Evolutionary conservation across 139 green algal genomes (phyloP).

Genomic region (Auxenochlorella protothecoides): DNA sequence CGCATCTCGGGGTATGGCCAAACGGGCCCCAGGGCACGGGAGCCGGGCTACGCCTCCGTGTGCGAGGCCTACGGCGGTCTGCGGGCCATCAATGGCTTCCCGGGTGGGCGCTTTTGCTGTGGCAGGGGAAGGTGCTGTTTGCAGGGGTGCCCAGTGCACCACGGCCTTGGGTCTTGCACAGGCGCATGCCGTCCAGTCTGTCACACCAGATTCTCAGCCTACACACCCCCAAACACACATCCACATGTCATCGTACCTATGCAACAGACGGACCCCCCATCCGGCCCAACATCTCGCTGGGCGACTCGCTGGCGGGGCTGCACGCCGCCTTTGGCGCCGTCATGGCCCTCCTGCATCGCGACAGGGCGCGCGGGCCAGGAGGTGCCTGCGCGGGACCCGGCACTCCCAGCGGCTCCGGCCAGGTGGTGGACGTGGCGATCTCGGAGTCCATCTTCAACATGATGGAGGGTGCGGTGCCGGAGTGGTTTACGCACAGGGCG

Average conservation of each 20-base stretch:
- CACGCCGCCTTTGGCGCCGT: slow-evolving; percentile 65
- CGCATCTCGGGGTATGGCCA: slow-evolving; percentile 72
- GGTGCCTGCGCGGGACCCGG: no score
- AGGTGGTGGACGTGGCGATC: slow-evolving; percentile 72
- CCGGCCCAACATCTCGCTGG: slow-evolving; percentile 58
- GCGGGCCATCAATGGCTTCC: slow-evolving; percentile 24
- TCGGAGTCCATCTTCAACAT: slow-evolving; percentile 69
- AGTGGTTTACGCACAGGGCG: slow-evolving; percentile 30
- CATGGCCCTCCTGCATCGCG: slow-evolving; percentile 61
- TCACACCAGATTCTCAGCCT: no score
- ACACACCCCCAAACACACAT: no score
- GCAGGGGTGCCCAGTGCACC: no score
- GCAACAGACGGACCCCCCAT: slow-evolving; percentile 49
- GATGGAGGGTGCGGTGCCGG: slow-evolving; percentile 58
- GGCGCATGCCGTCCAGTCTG: no score
- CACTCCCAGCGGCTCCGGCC: neutral
- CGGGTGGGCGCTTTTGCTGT: neutral
- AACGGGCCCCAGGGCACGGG: slow-evolving; percentile 39
- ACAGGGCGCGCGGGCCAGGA: neutral
- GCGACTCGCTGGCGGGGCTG: slow-evolving; percentile 53
- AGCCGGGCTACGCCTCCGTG: slow-evolving; percentile 51
- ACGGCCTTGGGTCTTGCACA: no score
- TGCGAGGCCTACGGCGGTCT: slow-evolving; percentile 53
- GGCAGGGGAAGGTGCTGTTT: no score
- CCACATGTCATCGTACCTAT: no score